Evolutionary conservation across 1,139 yeast species (phyloP).

Genomic region (Candida tetrigidarum): DNA sequence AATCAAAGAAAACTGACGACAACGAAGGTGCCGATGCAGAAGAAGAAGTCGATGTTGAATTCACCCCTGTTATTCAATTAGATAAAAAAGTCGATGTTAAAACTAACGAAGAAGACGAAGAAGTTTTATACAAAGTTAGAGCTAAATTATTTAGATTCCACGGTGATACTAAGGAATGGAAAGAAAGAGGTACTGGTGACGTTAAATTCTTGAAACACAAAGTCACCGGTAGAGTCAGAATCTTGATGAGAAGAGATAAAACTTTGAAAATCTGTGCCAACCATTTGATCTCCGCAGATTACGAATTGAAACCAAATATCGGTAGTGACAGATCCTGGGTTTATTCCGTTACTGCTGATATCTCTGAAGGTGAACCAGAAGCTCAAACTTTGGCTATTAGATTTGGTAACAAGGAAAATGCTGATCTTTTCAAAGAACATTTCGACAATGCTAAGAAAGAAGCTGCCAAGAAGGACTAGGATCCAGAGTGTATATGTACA

Average conservation of each 20-base stretch:
- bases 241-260: conserved; percentile 98
- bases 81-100: conserved; percentile 91
- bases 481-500: neutral
- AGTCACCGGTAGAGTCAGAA: conserved; percentile 78
- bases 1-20: conserved; percentile 38
- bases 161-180: conserved; percentile 89
- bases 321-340: conserved; percentile 99
- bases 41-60: conserved; percentile 94
- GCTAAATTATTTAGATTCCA: conserved; percentile 95
- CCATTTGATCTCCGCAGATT: conserved; percentile 87
- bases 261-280: conserved; percentile 98
- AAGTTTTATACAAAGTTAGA: conserved; percentile 82
- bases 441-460: conserved; percentile 56
- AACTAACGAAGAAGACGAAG: conserved; percentile 97
- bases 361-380: conserved; percentile 95
- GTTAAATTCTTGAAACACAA: conserved; percentile 94
- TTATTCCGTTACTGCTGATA: conserved; percentile 90
- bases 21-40: conserved; percentile 72
- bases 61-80: conserved; percentile 93
- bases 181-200: conserved; percentile 99
- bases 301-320: conserved; percentile 86
- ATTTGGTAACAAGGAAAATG: conserved; percentile 96
- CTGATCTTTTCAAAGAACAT: conserved; percentile 92
- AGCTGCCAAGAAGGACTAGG: conserved; percentile 14
- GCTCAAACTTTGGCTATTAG: conserved; percentile 97